Evolutionary conservation across 768 basidiomycete species (phyloP), one percentile per base, ranked within the genome.

Genomic region (Auriscalpium microsporum): DNA sequence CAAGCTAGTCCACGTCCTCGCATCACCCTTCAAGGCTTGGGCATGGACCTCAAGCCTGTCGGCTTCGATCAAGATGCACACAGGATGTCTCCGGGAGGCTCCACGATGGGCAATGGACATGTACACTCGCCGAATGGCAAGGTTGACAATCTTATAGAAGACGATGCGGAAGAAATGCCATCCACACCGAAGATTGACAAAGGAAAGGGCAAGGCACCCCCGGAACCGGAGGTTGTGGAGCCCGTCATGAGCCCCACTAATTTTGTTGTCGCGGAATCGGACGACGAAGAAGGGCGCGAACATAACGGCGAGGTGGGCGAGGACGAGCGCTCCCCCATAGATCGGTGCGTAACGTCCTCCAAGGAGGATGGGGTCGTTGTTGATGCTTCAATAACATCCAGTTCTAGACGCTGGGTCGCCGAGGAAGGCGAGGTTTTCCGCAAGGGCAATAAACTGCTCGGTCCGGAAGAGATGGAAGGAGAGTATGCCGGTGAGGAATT

Each of bases 361-460:
- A 1, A 34, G 13, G n/a, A 1, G n/a, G 45, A 10, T 3, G 16
- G 28, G 11, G 14, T 8, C 45, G 38, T 49, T 52, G 23, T 54
- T 34, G n/a, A 44, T 46, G 21, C 1, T 33, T 40, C n/a, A 28
- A 45, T 37, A 45, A n/a, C 48, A 28, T 23, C n/a, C 50, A 87
- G 89, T 48, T 88, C 87, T 23, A 76, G 83, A 60, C 83, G 77
- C 51, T 90, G 89, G 86, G 87, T 94, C 0, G 89, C 84, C 54
- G 96, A 98, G 67, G 96, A 99, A 67, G 93, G 93, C 0, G 95
- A 98, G 70, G 87, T 98, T 42, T 97, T 97, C 74, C 77, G 94
- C 44, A 94, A 95, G 65, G 93, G 94, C 0, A 82, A 79, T 10
- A 86, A 85, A 4, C 73, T 97, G 17, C 74, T 91, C 9, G 84